Percentiles rank a stretch among this genome's conserved stretches.
phyloP scores from a whole-genome alignment of 1,139 yeast genomes.

The Ashbya aceris region DNA sequence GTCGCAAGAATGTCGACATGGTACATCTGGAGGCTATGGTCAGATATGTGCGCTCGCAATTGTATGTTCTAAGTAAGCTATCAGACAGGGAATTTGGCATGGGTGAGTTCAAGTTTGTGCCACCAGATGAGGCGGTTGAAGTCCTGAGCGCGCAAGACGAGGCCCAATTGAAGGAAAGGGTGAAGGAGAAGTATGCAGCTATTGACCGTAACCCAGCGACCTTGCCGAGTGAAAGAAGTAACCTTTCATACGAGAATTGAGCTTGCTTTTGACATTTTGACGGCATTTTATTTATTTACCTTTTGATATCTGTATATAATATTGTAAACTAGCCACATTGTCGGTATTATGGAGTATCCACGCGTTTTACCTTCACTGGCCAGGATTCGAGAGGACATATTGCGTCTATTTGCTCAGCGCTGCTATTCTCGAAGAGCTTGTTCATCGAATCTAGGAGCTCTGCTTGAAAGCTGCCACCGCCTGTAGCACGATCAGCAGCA shows the following conservation, averaged over 20 bases:
- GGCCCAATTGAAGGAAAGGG: constrained; percentile 33
- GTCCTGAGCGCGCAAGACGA: constrained; percentile 60
- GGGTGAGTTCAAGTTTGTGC: constrained; percentile 77
- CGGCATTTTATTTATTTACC: constrained; percentile 1
- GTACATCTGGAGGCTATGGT: constrained; percentile 80
- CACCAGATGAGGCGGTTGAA: constrained; percentile 74
- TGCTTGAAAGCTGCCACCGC: constrained; percentile 26
- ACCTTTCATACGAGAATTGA: constrained; percentile 50
- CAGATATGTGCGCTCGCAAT: constrained; percentile 79
- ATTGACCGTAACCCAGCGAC: constrained; percentile 33
- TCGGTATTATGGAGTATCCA: no score
- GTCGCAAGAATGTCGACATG: constrained; percentile 72
- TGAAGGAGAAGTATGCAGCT: constrained; percentile 38
- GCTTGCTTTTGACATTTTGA: not conserved
- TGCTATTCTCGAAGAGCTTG: not conserved
- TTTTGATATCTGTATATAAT: constrained; percentile 6
- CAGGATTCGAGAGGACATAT: not conserved
- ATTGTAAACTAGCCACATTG: not conserved
- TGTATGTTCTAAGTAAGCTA: constrained; percentile 75
- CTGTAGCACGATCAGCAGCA: constrained; percentile 34
- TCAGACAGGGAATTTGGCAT: constrained; percentile 88
- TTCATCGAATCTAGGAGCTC: constrained; percentile 25
- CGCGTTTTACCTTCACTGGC: constrained; percentile 1
- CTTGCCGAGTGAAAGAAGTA: constrained; percentile 56
- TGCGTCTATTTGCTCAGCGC: no score